Evolutionary conservation across 169 alveolate species (phyloP), one percentile per base, ranked within the genome.

Genomic region (Plasmodium vinckei): DNA sequence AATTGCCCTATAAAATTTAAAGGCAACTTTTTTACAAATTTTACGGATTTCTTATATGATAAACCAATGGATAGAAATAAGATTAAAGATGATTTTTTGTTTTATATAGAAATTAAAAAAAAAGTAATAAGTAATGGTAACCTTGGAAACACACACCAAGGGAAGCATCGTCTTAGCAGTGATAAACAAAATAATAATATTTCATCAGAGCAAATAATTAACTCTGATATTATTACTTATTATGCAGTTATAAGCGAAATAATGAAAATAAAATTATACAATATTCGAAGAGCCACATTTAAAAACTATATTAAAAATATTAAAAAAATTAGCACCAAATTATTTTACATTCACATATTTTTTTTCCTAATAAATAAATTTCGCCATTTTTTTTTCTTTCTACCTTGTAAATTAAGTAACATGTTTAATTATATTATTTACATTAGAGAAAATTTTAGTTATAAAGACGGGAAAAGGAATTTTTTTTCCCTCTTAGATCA

Each of bases 1-100:
- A 86, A 86, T 70, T 86, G 91, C 42, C 91, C 91, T 51, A 86
- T 86, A 21, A 86, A 86, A 86, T 86, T 59, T 86, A 57, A 59
- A 65, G 87, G 71, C 19, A 56, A 69, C 23, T 86, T 64, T 86
- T 86, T 69, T 86, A 46, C 60, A 39, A 71, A 86, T 15, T 86
- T 69, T 57, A 49, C 63, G 15, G 73, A 86, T 70, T 86, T 86
- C 54, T 60, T 86, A 86, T 86, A 70, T 59, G 59, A 86, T 42
- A 70, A 46, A 13, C 71, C 21, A 59, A 86, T 86, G 91, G 87
- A 86, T 25, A 86, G 71, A 19, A 47, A 68, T 19, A 86, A 86
- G 53, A 70, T 86, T 25, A 68, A 86, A 59, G 91, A 86, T 61
- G 91, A 86, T 61, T 86, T 86, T 70, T 86, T 86, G 71, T 86